Evolutionary conservation across 371 early-diverging fungal genomes (phyloP).

Genomic region (Circinella minor): DNA sequence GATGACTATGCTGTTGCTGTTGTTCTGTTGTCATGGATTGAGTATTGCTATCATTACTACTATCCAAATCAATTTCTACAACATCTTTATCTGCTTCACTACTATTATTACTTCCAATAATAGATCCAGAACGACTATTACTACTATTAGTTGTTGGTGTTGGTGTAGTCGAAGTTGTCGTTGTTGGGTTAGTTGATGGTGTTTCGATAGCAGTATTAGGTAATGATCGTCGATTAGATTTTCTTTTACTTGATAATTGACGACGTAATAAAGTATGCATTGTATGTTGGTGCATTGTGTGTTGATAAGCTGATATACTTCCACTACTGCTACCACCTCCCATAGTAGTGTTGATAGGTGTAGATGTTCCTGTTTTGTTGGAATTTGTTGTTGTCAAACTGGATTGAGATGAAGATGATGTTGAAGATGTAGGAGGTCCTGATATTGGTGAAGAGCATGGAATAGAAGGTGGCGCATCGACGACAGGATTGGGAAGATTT

Average conservation of each 20-base stretch:
- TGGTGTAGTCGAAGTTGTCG: neutral
- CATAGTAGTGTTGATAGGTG: too few relatives aligned
- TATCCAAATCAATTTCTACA: constrained; percentile 32
- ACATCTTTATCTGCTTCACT: constrained; percentile 33
- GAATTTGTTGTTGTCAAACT: neutral
- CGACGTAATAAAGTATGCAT: constrained; percentile 24
- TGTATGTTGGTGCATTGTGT: constrained; percentile 34
- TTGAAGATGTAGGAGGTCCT: neutral
- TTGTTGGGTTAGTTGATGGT: constrained; percentile 2
- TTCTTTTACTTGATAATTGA: constrained; percentile 27
- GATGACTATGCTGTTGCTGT: neutral
- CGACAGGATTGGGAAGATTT: constrained; percentile 31
- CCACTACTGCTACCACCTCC: neutral
- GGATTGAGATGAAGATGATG: neutral
- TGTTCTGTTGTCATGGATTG: neutral
- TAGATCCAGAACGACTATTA: neutral
- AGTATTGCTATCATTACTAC: constrained; percentile 6
- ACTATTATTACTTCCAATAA: neutral
- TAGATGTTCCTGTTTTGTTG: too few relatives aligned
- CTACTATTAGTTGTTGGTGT: neutral
- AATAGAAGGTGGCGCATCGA: constrained; percentile 20
- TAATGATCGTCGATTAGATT: constrained; percentile 14
- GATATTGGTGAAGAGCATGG: constrained; percentile 1
- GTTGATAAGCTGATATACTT: constrained; percentile 26
- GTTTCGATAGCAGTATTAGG: constrained; percentile 7